Conservation (phyloP, 1,139 yeast genomes). For the Scheffersomyces insectosa region DNA sequence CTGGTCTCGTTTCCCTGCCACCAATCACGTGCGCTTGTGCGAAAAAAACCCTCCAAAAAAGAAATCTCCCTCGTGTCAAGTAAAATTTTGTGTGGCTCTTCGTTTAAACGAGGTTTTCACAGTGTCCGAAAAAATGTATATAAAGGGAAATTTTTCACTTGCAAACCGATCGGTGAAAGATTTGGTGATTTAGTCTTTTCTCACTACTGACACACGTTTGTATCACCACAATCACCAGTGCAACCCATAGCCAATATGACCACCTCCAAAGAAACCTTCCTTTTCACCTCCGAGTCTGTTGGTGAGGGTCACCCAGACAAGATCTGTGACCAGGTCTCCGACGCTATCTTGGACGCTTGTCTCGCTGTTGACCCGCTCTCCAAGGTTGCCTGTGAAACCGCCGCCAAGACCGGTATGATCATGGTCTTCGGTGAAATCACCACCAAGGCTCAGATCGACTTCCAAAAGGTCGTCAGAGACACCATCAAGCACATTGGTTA, state of each 20-base stretch:
- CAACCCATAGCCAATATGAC: background rate
- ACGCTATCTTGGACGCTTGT: constrained; percentile 98
- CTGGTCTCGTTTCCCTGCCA: no score
- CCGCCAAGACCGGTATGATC: constrained; percentile 98
- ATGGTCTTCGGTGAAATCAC: constrained; percentile 99
- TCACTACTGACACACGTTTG: no score
- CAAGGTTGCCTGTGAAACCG: constrained; percentile 99
- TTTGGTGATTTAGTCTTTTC: no score
- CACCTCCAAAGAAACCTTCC: constrained; percentile 47
- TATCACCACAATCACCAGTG: no score
- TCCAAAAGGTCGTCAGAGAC: constrained; percentile 96
- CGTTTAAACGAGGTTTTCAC: background rate
- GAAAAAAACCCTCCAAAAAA: background rate
- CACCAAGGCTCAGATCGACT: constrained; percentile 92
- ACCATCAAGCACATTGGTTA: constrained; percentile 98
- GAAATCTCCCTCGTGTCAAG: background rate
- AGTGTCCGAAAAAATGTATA: background rate
- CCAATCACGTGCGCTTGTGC: constrained; percentile 1
- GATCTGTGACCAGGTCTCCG: constrained; percentile 99
- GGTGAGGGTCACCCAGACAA: constrained; percentile 99
- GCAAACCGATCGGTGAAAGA: no score
- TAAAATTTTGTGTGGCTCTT: constrained; percentile 1
- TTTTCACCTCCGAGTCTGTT: constrained; percentile 94
- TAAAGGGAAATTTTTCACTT: background rate
- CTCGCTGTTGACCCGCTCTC: constrained; percentile 93